Percentiles rank a stretch among this genome's conserved stretches.
phyloP scores from a whole-genome alignment of 2,329 filamentous ascomycete species.

The Arthrobotrys sphaeroides region DNA sequence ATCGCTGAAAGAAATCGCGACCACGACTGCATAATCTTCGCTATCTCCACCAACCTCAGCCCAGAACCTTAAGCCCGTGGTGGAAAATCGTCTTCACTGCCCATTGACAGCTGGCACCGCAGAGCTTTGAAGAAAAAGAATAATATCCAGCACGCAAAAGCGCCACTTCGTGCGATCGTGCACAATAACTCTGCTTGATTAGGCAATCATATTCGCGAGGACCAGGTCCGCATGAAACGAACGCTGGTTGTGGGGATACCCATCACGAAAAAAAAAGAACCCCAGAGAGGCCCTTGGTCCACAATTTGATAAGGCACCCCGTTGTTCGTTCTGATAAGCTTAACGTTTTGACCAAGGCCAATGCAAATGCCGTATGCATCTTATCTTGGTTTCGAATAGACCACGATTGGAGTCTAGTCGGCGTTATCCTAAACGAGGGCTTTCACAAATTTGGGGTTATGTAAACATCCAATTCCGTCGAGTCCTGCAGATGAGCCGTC shows the following conservation, averaged over 20 bases:
- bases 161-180: conserved; percentile 29
- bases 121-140: not conserved
- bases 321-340: conserved; percentile 26
- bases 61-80: not conserved
- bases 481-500: not conserved
- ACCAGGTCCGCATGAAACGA: conserved; percentile 1
- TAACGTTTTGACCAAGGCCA: conserved; percentile 29
- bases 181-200: conserved; percentile 15
- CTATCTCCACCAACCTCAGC: conserved; percentile 13
- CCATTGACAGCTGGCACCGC: conserved; percentile 39
- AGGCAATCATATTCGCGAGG: conserved; percentile 30
- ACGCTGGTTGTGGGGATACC: not conserved
- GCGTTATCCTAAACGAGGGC: conserved; percentile 24
- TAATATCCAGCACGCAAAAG: conserved; percentile 7
- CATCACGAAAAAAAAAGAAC: conserved; percentile 1
- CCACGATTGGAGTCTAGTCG: not conserved
- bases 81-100: not conserved
- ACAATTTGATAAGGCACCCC: conserved; percentile 35
- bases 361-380: not conserved
- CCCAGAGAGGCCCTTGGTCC: not conserved
- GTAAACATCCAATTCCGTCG: conserved; percentile 17
- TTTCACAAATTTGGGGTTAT: conserved; percentile 10
- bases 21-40: conserved; percentile 9
- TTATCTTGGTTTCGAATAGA: conserved; percentile 21
- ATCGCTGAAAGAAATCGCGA: too few species aligned